These are phyloP conservation scores for Volutella citrinella DNA, from an alignment of 2,329 filamentous ascomycete species.

Conservation along the genomic window DNA sequence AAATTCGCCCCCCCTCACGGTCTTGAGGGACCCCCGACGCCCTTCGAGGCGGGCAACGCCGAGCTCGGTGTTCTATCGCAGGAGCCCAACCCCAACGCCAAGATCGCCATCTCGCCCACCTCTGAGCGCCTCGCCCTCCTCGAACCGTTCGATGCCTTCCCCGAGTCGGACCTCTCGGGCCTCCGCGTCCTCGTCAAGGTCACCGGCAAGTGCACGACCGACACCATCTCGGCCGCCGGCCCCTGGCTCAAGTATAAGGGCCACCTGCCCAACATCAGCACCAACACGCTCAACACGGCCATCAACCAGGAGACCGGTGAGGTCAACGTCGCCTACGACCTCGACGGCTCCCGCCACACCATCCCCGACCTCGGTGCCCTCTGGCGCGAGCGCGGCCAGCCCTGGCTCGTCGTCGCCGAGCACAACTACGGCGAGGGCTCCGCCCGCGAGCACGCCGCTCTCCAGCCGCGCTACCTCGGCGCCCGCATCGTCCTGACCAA, in stretches of 20 bases:
- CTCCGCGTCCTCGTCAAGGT: constrained; percentile 93
- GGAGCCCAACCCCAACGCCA: constrained; percentile 64
- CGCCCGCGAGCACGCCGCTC: constrained; percentile 82
- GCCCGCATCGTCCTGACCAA: constrained; percentile 81
- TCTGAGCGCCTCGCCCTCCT: constrained; percentile 88
- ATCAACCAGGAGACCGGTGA: constrained; percentile 89
- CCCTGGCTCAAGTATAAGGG: constrained; percentile 99
- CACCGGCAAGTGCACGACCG: constrained; percentile 94
- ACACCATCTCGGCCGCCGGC: constrained; percentile 93
- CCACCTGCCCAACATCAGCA: constrained; percentile 94
- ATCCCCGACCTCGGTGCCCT: constrained; percentile 84
- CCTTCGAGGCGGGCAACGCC: constrained; percentile 76
- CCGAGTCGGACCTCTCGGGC: constrained; percentile 66
- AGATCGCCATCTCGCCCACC: constrained; percentile 78
- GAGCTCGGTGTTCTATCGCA: constrained; percentile 71
- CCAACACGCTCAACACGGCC: constrained; percentile 95
- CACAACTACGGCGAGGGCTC: constrained; percentile 96
- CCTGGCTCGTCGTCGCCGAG: constrained; percentile 95
- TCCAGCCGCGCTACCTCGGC: constrained; percentile 88
- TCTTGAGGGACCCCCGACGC: constrained; percentile 55
- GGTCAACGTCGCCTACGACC: constrained; percentile 88
- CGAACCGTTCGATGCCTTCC: constrained; percentile 87
- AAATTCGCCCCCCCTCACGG: constrained; percentile 79
- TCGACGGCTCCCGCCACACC: constrained; percentile 68
- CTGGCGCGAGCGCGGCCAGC: constrained; percentile 72